Evolutionary conservation across 805 yeast genomes (phyloP).

Genomic region (Ogataea trehalophila): DNA sequence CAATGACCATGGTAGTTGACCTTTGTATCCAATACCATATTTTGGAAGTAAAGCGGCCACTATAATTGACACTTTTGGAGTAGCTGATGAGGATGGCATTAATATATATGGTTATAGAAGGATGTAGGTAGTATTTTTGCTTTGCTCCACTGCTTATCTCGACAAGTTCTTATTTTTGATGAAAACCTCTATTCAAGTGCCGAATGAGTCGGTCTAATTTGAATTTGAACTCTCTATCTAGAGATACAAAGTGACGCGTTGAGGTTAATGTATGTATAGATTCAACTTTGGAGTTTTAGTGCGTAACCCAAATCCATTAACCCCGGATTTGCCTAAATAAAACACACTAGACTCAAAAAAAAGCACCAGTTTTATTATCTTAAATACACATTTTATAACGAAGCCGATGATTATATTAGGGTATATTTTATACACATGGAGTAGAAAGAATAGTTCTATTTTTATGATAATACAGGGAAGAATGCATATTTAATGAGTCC

Average conservation of each 20-base stretch:
- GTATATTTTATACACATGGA: background rate
- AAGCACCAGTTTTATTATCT: too few relatives aligned
- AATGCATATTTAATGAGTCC: slow-evolving; percentile 62
- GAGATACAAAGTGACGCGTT: background rate
- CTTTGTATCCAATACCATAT: slow-evolving; percentile 80
- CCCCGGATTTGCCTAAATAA: background rate
- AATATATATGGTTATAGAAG: background rate
- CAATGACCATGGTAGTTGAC: slow-evolving; percentile 84
- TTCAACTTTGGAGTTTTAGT: background rate
- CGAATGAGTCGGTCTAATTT: background rate
- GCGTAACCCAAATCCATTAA: background rate
- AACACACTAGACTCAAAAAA: too few relatives aligned
- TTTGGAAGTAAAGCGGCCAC: slow-evolving; percentile 84
- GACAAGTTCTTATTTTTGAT: too few relatives aligned
- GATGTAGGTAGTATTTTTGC: background rate
- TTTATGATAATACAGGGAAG: background rate
- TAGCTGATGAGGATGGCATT: slow-evolving; percentile 3
- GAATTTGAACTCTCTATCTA: background rate
- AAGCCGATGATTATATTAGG: background rate
- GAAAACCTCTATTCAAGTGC: too few relatives aligned
- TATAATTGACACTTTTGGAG: slow-evolving; percentile 50
- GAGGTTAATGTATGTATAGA: background rate
- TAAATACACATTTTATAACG: too few relatives aligned
- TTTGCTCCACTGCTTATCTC: background rate
- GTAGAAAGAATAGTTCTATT: background rate